Base-by-base conservation (phyloP, 2,329 filamentous ascomycete species). In the Fusarium decemcellulare region DNA sequence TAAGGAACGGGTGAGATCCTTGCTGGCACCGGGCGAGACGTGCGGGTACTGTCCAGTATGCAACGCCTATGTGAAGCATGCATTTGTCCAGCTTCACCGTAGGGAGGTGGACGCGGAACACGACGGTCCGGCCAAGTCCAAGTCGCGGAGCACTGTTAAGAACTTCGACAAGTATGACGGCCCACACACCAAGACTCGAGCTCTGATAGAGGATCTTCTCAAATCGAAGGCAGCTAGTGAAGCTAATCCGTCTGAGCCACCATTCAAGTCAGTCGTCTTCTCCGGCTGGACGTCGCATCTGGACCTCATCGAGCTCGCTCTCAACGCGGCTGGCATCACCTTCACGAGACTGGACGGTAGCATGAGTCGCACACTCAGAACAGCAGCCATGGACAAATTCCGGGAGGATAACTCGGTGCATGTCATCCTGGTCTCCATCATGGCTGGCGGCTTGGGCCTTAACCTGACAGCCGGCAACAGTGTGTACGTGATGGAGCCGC, bases 401-500 rank as follows among this genome's bases (percentile, higher is more conserved):
- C 90, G 92, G 37, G 88, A 92, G 11, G 90, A 97, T 70, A 80
- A 88, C 4, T 81, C 79, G 1, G 87, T 97, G 37, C 90, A 90
- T 34, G 91, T 97, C 56, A 94, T 98, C 53, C 88, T 98, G 10
- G 94, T 97, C 14, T 97, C 94, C 10, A 97, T 98, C 80, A 94
- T 91, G 76, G 95, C 95, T 0, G 96, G 95, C 68, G 95, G 96
- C 16, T 88, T 98, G 15, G 95, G 95, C 14, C 89, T 98, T 40
- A 98, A 98, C 76, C 84, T 98, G 58, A 98, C 95, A 0, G 86
- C 93, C 0, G 95, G 92, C 34, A 96, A 91, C 77, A 92, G 89
- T 59, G 95, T 97, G 14, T 98, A 96, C 78, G 92, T 98, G 74
- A 98, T 99, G 95, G 96, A 99, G 78, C 96, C 96, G 6, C 95